A percentile compares a stretch with the other conserved stretches of the same genome.
Conservation (phyloP, 257 asterid species). For the Anisodus tanguticus region DNA sequence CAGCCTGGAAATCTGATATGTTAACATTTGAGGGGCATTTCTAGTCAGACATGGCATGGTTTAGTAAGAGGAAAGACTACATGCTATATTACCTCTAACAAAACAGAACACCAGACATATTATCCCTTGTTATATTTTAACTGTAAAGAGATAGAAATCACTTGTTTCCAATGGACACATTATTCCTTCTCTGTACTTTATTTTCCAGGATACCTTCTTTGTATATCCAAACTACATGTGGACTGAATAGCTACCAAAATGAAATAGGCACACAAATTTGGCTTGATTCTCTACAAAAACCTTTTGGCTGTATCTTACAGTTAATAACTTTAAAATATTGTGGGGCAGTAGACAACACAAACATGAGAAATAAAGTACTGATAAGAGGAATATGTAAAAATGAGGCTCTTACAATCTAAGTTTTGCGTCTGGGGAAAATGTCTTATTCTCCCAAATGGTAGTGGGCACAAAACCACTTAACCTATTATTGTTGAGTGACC, state of each 20-base stretch:
- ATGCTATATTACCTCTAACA: not conserved
- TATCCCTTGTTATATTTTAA: not conserved
- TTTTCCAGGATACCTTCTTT: not conserved
- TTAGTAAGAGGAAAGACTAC: not conserved
- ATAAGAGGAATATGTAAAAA: not conserved
- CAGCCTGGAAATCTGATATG: slow-evolving; percentile 1
- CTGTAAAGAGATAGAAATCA: not conserved
- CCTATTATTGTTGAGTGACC: slow-evolving; percentile 48
- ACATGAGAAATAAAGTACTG: slow-evolving; percentile 23
- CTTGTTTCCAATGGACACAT: not conserved
- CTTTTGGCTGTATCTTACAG: not conserved
- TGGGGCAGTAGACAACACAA: not conserved
- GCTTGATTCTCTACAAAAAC: slow-evolving; percentile 9
- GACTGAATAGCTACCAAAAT: not conserved
- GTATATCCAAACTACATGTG: not conserved
- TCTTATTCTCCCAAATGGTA: slow-evolving; percentile 53
- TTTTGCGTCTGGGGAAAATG: slow-evolving; percentile 43
- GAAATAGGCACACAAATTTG: not conserved
- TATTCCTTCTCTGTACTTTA: not conserved
- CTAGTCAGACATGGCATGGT: not conserved
- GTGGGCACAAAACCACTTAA: slow-evolving; percentile 63
- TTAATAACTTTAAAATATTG: not conserved
- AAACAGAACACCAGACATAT: not conserved
- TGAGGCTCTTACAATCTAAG: slow-evolving; percentile 53
- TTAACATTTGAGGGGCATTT: not conserved